These are phyloP conservation scores for Lojkania enalia DNA, from an alignment of 2,329 filamentous ascomycete genomes.

Conservation along the genomic window DNA sequence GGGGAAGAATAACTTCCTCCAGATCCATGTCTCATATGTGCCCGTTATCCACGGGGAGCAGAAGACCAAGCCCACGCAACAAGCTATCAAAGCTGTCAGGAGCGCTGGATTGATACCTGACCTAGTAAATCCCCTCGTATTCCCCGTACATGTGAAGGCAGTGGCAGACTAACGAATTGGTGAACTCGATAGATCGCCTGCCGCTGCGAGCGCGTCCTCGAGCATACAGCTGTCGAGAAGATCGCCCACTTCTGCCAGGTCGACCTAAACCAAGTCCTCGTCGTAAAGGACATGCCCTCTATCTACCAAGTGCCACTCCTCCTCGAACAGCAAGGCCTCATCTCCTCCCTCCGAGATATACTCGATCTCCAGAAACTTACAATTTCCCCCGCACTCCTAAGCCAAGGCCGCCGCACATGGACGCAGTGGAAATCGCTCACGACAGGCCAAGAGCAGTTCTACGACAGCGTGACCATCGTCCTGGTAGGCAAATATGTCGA, in stretches of 20 bases:
- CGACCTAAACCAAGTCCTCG: conserved; percentile 80
- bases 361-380: conserved; percentile 65
- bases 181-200: conserved; percentile 82
- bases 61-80: conserved; percentile 97
- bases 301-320: conserved; percentile 96
- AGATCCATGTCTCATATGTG: conserved; percentile 87
- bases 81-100: conserved; percentile 81
- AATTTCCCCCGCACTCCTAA: conserved; percentile 57
- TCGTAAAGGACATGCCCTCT: conserved; percentile 82
- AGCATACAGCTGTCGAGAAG: conserved; percentile 76
- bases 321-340: conserved; percentile 77
- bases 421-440: conserved; percentile 75
- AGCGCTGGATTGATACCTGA: conserved; percentile 69
- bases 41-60: conserved; percentile 77
- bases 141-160: conserved; percentile 12
- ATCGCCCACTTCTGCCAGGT: conserved; percentile 90
- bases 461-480: conserved; percentile 75
- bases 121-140: conserved; percentile 60
- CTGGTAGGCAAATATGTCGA: conserved; percentile 91
- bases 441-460: conserved; percentile 65
- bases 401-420: conserved; percentile 73
- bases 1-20: conserved; percentile 79
- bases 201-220: conserved; percentile 78
- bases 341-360: conserved; percentile 66
- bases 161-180: conserved; percentile 1